Base-by-base conservation (phyloP, 2,329 filamentous ascomycete genomes). In the Dryadomyces quercivorus region DNA sequence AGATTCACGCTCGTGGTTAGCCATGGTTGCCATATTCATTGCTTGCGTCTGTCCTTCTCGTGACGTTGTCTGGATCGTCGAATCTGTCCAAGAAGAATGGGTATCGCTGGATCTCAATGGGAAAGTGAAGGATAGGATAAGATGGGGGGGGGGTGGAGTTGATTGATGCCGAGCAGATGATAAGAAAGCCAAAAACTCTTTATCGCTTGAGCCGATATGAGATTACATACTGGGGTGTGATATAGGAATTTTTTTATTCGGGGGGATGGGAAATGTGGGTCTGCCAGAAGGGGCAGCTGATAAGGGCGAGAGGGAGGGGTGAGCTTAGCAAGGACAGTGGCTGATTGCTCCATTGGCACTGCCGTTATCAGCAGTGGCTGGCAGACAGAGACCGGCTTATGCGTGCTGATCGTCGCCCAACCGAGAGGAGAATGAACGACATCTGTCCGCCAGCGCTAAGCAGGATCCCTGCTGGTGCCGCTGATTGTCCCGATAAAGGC, bases 1-100 rank as follows among this genome's bases (percentile, higher is more conserved):
- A 55, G 75, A 72, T 74, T 81, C 76, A 70, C 81, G 70, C 61
- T 78, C 70, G 65, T 74, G 68, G 66, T 75, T 75, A 73, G 74
- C 72, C 64, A 71, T 57, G 69, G 77, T 76, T 59, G 75, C 74
- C 75, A 78, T 69, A 64, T 31, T 57, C 26, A 5, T 40, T 40
- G 20, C 20, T 13, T 16, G 15, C 22, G 15, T 26, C 13, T 5
- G 12, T 31, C 26, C 21, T 15, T 34, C 18, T 34, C 46, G 12
- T 16, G 22, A 15, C 16, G 26, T 16, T 15, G 20, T 10, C 26
- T 21, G 26, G 13, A 44, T 48, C 20, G 34, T 49, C 18, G 18
- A 47, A 49, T 34, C 46, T 18, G 21, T 9, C 20, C 16, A 15
- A 48, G 52, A 9, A 18, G 20, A 50, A 46, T 38, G 48, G 52